Evolutionary conservation across 495 filamentous ascomycete genomes (phyloP).

Genomic region (Tuber magnatum): DNA sequence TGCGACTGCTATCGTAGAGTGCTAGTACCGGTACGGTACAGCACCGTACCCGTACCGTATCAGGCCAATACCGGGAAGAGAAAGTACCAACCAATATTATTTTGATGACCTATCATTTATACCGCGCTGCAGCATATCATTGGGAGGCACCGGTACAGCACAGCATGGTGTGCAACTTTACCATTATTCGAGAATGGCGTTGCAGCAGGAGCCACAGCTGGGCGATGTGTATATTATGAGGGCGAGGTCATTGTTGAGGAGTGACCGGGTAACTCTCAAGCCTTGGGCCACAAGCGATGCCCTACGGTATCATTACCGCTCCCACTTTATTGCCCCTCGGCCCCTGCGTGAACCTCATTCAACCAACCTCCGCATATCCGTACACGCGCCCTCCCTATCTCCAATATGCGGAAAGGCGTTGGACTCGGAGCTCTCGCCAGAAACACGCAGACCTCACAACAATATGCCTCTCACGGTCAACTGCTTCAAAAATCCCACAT

Average conservation of each 20-base stretch:
- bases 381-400: neutral
- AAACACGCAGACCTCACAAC: conserved; percentile 66
- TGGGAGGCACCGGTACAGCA: neutral
- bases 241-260: too few relatives aligned
- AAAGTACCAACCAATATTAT: neutral
- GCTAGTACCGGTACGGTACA: neutral
- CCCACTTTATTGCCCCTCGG: neutral
- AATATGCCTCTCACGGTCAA: conserved; percentile 81
- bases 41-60: too few relatives aligned
- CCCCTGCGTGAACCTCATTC: neutral
- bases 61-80: neutral
- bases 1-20: too few relatives aligned
- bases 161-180: neutral
- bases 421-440: conserved; percentile 89
- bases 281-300: neutral
- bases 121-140: neutral
- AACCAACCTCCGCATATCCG: neutral
- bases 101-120: neutral
- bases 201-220: neutral
- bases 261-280: neutral
- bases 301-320: neutral
- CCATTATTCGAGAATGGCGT: neutral
- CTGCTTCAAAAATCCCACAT: conserved; percentile 73
- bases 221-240: too few relatives aligned
- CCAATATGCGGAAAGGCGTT: conserved; percentile 64